A percentile compares a stretch with the other conserved stretches of the same genome.
phyloP scores from a whole-genome alignment of 495 filamentous ascomycete species.

The Penicillium flavigenum region DNA sequence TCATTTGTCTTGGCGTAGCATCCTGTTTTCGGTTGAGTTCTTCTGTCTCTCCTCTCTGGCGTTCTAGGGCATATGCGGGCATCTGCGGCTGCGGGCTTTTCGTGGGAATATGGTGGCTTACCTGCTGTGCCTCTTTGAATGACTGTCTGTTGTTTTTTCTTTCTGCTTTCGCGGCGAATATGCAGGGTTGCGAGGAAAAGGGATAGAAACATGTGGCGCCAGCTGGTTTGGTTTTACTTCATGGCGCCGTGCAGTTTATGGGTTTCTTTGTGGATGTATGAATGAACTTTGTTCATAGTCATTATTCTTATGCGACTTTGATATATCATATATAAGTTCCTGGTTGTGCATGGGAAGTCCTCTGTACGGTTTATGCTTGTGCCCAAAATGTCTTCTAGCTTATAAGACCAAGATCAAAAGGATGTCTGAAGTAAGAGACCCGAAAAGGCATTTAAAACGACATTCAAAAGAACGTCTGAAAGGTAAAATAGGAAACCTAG shows the following conservation, averaged over 20 bases:
- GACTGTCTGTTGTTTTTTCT: neutral
- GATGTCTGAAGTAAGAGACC: too few relatives aligned
- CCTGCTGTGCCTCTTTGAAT: conserved; percentile 4
- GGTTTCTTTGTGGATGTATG: neutral
- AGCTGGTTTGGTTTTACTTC: conserved; percentile 7
- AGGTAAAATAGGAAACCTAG: too few relatives aligned
- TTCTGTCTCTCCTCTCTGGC: conserved; percentile 5
- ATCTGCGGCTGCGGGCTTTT: conserved; percentile 1
- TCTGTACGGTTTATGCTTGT: neutral
- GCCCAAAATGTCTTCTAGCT: neutral
- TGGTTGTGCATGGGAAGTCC: neutral
- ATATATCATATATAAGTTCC: neutral
- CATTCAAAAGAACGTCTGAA: too few relatives aligned
- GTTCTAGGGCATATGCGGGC: conserved; percentile 10
- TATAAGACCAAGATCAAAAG: neutral
- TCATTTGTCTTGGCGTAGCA: conserved; percentile 6
- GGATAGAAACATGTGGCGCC: conserved; percentile 11
- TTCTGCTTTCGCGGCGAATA: conserved; percentile 8
- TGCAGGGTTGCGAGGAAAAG: conserved; percentile 7
- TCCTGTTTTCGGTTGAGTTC: neutral
- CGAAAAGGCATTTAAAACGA: too few relatives aligned
- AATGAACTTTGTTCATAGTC: conserved; percentile 2
- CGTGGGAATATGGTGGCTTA: conserved; percentile 5
- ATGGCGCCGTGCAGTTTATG: conserved; percentile 5
- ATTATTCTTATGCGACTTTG: neutral